Conservation (phyloP, 257 asterid species). For the Thymus mandschuricus region DNA sequence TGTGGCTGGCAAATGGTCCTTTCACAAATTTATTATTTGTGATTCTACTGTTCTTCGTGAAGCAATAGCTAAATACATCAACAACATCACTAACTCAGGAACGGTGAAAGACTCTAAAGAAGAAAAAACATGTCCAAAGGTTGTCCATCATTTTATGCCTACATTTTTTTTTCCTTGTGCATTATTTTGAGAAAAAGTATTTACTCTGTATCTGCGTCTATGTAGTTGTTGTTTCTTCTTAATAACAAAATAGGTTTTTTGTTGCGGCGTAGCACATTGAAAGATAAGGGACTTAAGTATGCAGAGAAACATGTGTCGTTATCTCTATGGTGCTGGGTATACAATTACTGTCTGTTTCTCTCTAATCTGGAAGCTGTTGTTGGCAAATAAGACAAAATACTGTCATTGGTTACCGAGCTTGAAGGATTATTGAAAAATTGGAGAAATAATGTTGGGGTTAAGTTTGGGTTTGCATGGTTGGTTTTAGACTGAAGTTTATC, state of each 20-base stretch:
- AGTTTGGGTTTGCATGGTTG: neutral
- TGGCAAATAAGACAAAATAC: neutral
- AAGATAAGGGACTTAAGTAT: neutral
- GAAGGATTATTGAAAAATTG: neutral
- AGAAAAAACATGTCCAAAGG: conserved; percentile 89
- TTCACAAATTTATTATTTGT: conserved; percentile 66
- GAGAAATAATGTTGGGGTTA: neutral
- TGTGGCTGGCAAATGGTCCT: conserved; percentile 66
- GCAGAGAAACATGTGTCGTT: neutral
- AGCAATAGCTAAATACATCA: conserved; percentile 61
- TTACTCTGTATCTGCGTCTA: conserved; percentile 13
- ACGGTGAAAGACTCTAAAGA: conserved; percentile 41
- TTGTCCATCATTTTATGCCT: conserved; percentile 34
- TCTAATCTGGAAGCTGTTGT: neutral
- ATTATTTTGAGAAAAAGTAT: neutral
- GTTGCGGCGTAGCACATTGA: neutral
- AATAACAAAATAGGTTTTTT: neutral
- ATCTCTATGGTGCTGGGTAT: neutral
- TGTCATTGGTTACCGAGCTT: neutral
- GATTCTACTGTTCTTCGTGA: conserved; percentile 68
- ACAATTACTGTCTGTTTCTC: neutral
- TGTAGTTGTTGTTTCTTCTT: neutral
- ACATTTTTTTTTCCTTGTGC: conserved; percentile 12
- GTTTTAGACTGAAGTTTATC: neutral
- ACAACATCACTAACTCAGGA: conserved; percentile 44